Conservation (phyloP, 257 asterid genomes). For the Solanum okadae region DNA sequence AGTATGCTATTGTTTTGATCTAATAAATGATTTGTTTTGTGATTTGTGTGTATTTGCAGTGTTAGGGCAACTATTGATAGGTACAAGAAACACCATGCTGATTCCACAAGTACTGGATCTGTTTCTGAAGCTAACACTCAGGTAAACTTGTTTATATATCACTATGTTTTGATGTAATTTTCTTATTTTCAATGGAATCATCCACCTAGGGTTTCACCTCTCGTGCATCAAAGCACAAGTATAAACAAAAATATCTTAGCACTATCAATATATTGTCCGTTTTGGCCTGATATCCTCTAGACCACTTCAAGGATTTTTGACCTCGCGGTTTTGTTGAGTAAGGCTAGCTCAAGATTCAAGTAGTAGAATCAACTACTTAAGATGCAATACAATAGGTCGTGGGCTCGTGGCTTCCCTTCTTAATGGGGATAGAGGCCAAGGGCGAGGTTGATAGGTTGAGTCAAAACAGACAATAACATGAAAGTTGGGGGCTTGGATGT, state of each 20-base stretch:
- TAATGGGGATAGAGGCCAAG: background rate
- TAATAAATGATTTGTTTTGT: background rate
- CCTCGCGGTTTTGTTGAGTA: background rate
- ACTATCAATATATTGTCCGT: background rate
- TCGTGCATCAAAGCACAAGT: background rate
- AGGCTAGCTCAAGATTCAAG: background rate
- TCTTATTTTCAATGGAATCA: background rate
- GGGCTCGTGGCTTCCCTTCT: background rate
- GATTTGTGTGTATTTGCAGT: constrained; percentile 26
- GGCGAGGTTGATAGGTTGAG: background rate
- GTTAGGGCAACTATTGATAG: constrained; percentile 81
- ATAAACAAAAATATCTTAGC: background rate
- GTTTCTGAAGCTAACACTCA: constrained; percentile 81
- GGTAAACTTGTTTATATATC: constrained; percentile 11
- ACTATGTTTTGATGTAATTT: background rate
- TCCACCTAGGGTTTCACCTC: background rate
- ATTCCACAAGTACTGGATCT: constrained; percentile 54
- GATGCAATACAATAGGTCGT: background rate
- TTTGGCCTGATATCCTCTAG: background rate
- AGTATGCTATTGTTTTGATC: too few species aligned
- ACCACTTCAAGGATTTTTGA: background rate
- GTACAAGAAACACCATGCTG: constrained; percentile 72
- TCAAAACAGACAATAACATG: background rate
- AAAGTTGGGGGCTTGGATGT: background rate
- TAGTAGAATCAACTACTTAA: background rate